A percentile compares a stretch with the other conserved stretches of the same genome.
Conservation (phyloP, 257 asterid species). For the Solanum megistacrolobum region DNA sequence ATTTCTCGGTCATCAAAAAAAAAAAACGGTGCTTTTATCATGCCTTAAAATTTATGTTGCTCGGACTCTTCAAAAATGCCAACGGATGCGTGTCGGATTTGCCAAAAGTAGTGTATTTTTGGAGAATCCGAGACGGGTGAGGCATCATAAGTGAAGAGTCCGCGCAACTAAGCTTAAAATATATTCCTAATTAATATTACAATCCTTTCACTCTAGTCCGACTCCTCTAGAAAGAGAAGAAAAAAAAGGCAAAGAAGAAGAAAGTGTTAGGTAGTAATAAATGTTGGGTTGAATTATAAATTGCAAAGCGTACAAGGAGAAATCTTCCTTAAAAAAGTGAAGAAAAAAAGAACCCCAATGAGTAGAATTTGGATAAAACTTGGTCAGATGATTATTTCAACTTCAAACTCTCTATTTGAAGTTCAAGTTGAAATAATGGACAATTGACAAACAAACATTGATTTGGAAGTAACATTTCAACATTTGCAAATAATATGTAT, state of each 20-base stretch:
- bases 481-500: background rate
- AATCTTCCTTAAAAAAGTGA: background rate
- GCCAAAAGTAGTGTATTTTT: too few relatives aligned
- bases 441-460: background rate
- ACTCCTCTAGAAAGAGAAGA: background rate
- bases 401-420: background rate
- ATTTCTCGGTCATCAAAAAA: too few relatives aligned
- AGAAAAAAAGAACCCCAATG: background rate
- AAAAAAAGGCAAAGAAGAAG: background rate
- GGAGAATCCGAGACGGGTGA: too few relatives aligned
- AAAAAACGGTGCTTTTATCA: too few relatives aligned
- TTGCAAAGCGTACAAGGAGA: background rate
- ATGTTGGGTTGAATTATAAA: background rate
- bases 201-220: background rate
- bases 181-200: background rate
- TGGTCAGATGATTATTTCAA: background rate
- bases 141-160: too few relatives aligned
- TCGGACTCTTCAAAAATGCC: too few relatives aligned
- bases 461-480: background rate
- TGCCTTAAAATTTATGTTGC: too few relatives aligned
- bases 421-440: background rate
- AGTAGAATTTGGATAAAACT: background rate
- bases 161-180: background rate
- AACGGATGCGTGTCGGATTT: too few relatives aligned
- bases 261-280: background rate